Conservation (phyloP, 2,329 filamentous ascomycete species). For the Monosporascus cannonballus region DNA sequence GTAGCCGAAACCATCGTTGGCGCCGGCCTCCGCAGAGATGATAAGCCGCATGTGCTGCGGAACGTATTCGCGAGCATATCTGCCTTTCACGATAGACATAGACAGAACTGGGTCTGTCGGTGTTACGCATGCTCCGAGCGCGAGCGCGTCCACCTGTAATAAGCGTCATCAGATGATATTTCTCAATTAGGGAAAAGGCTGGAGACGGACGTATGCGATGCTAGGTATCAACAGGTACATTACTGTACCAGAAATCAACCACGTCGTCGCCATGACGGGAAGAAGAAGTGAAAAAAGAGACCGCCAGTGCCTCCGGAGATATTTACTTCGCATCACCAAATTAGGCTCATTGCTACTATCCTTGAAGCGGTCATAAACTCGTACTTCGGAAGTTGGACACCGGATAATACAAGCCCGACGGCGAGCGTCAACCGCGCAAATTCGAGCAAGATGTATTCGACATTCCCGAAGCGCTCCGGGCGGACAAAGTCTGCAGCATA, state of each 20-base stretch:
- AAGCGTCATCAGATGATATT: no score
- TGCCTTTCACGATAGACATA: conserved; percentile 46
- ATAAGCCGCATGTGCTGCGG: conserved; percentile 60
- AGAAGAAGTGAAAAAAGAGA: conserved; percentile 53
- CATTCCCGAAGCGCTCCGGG: not conserved
- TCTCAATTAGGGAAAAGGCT: conserved; percentile 28
- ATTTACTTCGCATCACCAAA: conserved; percentile 7
- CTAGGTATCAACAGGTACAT: no score
- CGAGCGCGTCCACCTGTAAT: conserved; percentile 48
- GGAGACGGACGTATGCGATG: conserved; percentile 26
- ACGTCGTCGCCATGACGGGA: conserved; percentile 64
- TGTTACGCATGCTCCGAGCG: conserved; percentile 61
- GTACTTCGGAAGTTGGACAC: conserved; percentile 57
- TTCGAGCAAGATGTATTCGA: conserved; percentile 30
- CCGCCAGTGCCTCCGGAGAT: conserved; percentile 13
- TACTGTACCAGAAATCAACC: conserved; percentile 36
- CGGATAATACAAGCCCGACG: conserved; percentile 68
- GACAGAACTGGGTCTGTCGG: conserved; percentile 66
- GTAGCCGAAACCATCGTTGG: conserved; percentile 66
- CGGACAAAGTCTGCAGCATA: conserved; percentile 1
- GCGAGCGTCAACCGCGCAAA: conserved; percentile 67
- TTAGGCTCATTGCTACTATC: no score
- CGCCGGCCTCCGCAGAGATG: conserved; percentile 58
- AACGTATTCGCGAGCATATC: conserved; percentile 60
- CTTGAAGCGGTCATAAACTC: no score